Evolutionary conservation across 1,139 yeast species (phyloP), one percentile per base, ranked within the genome.

Genomic region (Candida buenavistaensis): DNA sequence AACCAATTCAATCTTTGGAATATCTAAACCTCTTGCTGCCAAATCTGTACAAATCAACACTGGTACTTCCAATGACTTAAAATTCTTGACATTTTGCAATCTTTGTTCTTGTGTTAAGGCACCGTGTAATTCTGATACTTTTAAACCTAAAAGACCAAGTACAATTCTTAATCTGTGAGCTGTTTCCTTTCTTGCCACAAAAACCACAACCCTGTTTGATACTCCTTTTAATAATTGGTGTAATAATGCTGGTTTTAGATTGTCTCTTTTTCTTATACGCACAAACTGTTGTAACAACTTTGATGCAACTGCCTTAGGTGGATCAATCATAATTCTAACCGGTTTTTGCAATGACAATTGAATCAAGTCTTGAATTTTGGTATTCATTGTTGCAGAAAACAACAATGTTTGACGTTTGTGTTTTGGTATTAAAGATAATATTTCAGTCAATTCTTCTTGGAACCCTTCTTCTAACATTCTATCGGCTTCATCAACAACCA

Each of bases 391-490:
- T 33, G 98, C 98, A 12, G 98, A 92, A 53, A 90, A 92, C 51
- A 92, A 68, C 64, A 94, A 67, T 0, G 97, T 90, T 63, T 92
- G 99, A 57, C 98, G 80, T 61, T 87, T 87, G 46, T 68, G 72
- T 37, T 80, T 75, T 23, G 99, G 98, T 49, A 94, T 73, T 39
- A 90, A 69, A 16, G 86, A 76, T 59, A 94, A 74, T 41, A 92
- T 90, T 57, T 92, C 98, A 7, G 89, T 83, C 51, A 92, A 69
- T 63, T 92, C 98, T 35, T 80, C 89, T 59, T 90, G 97, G 77
- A 92, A 92, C 52, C 98, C 98, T 64, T 92, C 98, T 58, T 92
- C 99, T 50, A 92, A 74, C 98, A 92, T 92, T 68, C 99, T 80
- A 71, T 94, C 99, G 39, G 98, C 99, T 68, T 89, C 97, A 68